Percentiles rank a stretch among this genome's conserved stretches.
Evolutionary conservation across 2,329 filamentous ascomycete species (phyloP).

Genomic region (Periconia macrospinosa): DNA sequence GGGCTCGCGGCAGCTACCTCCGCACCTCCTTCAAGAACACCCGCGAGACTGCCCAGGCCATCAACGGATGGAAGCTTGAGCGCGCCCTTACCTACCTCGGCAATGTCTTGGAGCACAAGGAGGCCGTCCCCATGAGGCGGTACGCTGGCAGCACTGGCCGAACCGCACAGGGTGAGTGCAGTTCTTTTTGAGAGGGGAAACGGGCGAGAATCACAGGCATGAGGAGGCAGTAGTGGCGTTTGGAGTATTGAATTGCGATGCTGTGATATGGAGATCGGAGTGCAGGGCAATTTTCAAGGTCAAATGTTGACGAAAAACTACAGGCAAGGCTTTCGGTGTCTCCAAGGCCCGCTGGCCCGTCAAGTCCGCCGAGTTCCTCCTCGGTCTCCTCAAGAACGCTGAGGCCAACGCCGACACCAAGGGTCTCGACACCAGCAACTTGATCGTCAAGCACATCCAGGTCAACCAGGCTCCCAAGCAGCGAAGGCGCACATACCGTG

Average conservation of each 20-base stretch:
- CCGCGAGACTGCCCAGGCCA: constrained; percentile 97
- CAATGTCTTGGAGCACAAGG: constrained; percentile 95
- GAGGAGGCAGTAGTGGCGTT: constrained; percentile 1
- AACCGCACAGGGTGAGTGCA: constrained; percentile 89
- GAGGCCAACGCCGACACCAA: constrained; percentile 51
- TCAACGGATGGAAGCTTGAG: constrained; percentile 98
- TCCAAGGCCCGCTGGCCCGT: constrained; percentile 97
- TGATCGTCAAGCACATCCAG: constrained; percentile 99
- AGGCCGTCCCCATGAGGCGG: constrained; percentile 97
- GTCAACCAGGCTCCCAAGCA: constrained; percentile 99
- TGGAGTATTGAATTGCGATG: constrained; percentile 1
- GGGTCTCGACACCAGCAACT: constrained; percentile 79
- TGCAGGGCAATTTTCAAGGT: constrained; percentile 17
- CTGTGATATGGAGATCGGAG: background rate
- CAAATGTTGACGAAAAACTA: constrained; percentile 30
- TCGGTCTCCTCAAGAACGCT: constrained; percentile 74
- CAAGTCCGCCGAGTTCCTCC: constrained; percentile 98
- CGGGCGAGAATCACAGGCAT: background rate
- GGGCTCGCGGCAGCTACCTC: constrained; percentile 97
- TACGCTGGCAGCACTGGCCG: constrained; percentile 95
- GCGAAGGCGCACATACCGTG: constrained; percentile 98
- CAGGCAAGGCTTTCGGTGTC: constrained; percentile 99
- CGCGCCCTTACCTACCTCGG: constrained; percentile 96
- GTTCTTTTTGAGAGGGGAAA: background rate
- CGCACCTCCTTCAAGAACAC: constrained; percentile 99